These are phyloP conservation scores for Nemania sp. DNA, from an alignment of 2,329 filamentous ascomycete species.

Conservation along the genomic window DNA sequence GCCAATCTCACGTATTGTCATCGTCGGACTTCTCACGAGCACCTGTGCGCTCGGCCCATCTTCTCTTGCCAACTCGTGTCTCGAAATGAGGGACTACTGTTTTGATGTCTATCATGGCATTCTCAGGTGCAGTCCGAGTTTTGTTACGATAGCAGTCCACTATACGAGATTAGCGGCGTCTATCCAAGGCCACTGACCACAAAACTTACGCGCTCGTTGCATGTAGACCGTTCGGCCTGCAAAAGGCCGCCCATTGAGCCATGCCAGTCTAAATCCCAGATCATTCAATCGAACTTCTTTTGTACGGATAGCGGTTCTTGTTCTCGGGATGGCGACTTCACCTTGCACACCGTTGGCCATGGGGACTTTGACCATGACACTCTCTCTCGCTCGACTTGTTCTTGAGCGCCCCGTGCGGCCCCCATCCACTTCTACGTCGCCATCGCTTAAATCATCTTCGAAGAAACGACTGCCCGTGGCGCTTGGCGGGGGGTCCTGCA, in stretches of 20 bases:
- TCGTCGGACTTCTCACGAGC: conserved; percentile 42
- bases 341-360: conserved; percentile 71
- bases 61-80: conserved; percentile 82
- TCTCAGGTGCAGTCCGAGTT: conserved; percentile 61
- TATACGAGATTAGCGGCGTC: conserved; percentile 44
- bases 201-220: conserved; percentile 82
- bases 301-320: conserved; percentile 69
- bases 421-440: conserved; percentile 62
- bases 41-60: conserved; percentile 65
- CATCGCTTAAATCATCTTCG: conserved; percentile 62
- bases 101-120: conserved; percentile 74
- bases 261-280: conserved; percentile 92
- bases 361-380: conserved; percentile 63
- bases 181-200: background rate
- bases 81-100: conserved; percentile 84
- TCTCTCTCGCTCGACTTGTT: conserved; percentile 41
- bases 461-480: conserved; percentile 78
- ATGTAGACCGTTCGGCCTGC: conserved; percentile 84
- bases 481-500: conserved; percentile 82
- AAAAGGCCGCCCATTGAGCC: conserved; percentile 93
- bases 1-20: conserved; percentile 31
- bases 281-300: conserved; percentile 94
- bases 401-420: conserved; percentile 46
- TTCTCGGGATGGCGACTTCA: conserved; percentile 75
- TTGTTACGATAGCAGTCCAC: conserved; percentile 89